Conservation (phyloP, 805 yeast genomes). For the Ogataea ganodermae region DNA sequence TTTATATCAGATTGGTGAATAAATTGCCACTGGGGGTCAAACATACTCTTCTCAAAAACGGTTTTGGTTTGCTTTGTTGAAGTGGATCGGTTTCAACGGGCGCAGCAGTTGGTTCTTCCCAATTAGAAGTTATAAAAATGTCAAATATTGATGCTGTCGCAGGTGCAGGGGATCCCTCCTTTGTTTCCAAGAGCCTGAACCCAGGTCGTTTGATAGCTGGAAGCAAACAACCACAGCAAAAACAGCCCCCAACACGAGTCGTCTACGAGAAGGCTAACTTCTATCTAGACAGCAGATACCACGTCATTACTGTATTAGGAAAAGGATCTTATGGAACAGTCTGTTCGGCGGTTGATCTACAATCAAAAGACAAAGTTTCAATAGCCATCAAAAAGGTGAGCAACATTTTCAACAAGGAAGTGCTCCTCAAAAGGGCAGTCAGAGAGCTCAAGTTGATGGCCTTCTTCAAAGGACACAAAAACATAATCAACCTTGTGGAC, state of each 20-base stretch:
- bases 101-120: slow-evolving; percentile 6
- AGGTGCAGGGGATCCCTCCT: slow-evolving; percentile 13
- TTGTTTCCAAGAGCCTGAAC: slow-evolving; percentile 17
- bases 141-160: slow-evolving; percentile 12
- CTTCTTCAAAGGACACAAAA: slow-evolving; percentile 82
- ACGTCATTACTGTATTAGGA: slow-evolving; percentile 61
- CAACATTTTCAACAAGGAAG: slow-evolving; percentile 65
- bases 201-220: slow-evolving; percentile 13
- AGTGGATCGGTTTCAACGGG: slow-evolving; percentile 4
- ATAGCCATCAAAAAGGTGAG: slow-evolving; percentile 84
- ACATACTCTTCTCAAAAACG: not conserved
- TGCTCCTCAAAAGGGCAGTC: slow-evolving; percentile 74
- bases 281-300: slow-evolving; percentile 61
- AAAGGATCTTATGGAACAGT: slow-evolving; percentile 88
- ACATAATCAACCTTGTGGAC: slow-evolving; percentile 73
- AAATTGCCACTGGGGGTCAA: not conserved
- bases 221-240: slow-evolving; percentile 17
- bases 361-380: slow-evolving; percentile 36
- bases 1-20: slow-evolving; percentile 1
- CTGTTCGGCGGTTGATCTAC: slow-evolving; percentile 67
- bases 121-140: not conserved
- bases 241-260: slow-evolving; percentile 23
- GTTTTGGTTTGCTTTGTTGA: not conserved
- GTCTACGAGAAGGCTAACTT: slow-evolving; percentile 59
- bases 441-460: slow-evolving; percentile 82